Evolutionary conservation across 2,329 filamentous ascomycete genomes (phyloP), one percentile per base, ranked within the genome.

Genomic region (Graphilbum fragrans): DNA sequence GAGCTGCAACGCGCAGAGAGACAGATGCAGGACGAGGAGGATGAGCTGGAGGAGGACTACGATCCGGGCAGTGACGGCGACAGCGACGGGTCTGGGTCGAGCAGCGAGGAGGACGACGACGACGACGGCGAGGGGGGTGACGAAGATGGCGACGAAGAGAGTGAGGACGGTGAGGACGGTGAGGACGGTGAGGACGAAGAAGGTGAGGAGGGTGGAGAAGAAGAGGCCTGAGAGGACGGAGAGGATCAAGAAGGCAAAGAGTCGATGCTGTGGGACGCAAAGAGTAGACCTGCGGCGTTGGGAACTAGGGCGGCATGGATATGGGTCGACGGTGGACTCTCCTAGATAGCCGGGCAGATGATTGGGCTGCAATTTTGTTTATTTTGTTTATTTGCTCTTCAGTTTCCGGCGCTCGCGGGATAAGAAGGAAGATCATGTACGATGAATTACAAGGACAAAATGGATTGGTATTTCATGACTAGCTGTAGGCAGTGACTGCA

Each of bases 21-120:
- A 3, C 59, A 62, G 44, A 47, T 74, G 29, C 69, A 74, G 44
- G 72, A 79, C 31, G 74, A 77, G 2, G 75, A 79, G 42, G 76
- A 78, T 38, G 75, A 78, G 42, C 65, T 77, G 5, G 77, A 80
- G 49, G 76, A 81, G 48, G 77, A 81, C 50, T 80, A 80, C 48
- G 74, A 81, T 44, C 77, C 77, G 0, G 74, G 72, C 0, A 74
- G 67, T 32, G 73, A 77, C 5, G 74, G 64, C 0, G 73, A 77
- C 5, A 77, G 72, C 40, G 75, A 72, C 11, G 74, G 74, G 0
- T 71, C 66, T 2, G 74, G 72, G 0, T 54, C 54, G 2, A 69
- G 65, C 25, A 65, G 60, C 14, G 72, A 70, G 4, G 71, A 67
- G 0, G 70, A 70, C 2, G 72, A 71, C 1, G 72, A 72, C 3